Evolutionary conservation across 176 grass and related monocot genomes (phyloP), one percentile per base, ranked within the genome.

Genomic region (Phyllostachys edulis): DNA sequence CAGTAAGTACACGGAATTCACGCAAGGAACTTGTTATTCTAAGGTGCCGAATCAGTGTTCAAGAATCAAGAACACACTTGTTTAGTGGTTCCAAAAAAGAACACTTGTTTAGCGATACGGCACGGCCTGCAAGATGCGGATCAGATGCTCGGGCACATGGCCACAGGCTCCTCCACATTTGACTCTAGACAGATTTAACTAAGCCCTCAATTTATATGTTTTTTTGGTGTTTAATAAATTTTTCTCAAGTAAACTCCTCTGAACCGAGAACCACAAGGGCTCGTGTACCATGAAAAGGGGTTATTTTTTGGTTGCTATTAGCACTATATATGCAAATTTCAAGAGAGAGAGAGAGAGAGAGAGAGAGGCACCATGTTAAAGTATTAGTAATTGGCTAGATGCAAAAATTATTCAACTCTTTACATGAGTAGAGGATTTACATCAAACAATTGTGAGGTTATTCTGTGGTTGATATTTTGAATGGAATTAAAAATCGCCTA

Each of bases 61-160:
- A 82, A 38, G 56, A 78, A 86, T 59, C 78, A 71, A 89, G 83
- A 85, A 81, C 39, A 16, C 57, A 82, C 78, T 82, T 86, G 73
- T 86, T 86, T 86, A 82, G 56, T 90, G 78, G 66, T 78, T 78
- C 84, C 84, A 78, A 78, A 78, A 71, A 78, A 57, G 38, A 82
- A 86, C 24, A 65, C 72, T 86, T 86, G 66, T 90, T 86, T 90
- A 82, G 67, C 38, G 42, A 85, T 78, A 71, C 14, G 69, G 71
- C 83, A 82, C 88, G 47, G 20, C 44, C 21, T 65, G 64, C 72
- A 21, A 86, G 88, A 82, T 82, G 73, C 73, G n/a, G 73, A 90
- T 90, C 79, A 86, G 79, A 90, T 90, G 88, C 84, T 59, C 7
- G 4, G 27, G 78, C 84, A 90, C 88, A 86, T 90, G 88, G 84